Base-by-base conservation (phyloP, 345 rosid species). In the Salix arbutifolia region DNA sequence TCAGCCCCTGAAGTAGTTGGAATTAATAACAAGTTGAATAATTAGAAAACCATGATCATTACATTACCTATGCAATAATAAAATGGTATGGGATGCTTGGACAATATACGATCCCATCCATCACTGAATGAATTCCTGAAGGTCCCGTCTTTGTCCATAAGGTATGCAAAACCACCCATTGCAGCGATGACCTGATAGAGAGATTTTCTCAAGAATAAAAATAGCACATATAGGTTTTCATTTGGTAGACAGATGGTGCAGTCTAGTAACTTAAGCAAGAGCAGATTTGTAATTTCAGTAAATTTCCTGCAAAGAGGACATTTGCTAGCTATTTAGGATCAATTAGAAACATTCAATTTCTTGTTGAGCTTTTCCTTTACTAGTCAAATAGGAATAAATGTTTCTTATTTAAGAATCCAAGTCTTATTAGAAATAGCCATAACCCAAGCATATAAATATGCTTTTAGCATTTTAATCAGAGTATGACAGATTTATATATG, bases 61-160 rank as follows among this genome's bases (percentile, higher is more conserved):
- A 96, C 98, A 38, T 80, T 86, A 96, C 98, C 99, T 26, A 96
- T 89, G 84, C 98, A 93, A 70, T 96, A 96, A 76, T 90, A 96
- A 81, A 96, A 96, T 17, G 99, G 98, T 75, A 93, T 86, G 46
- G 99, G 99, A 86, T 91, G 98, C 71, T 87, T 96, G 11, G 98
- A 93, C 73, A 93, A 73, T 69, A 91, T 87, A 64, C 93, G 96
- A 83, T 96, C 98, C 99, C 97, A 96, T 56, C 93, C 90, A 85
- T 91, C 97, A 81, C 90, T 90, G 82, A 96, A 96, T 50, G 96
- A 96, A 77, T 96, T 91, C 64, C 96, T 88, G 75, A 96, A 96
- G 56, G 90, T 88, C 72, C 99, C 99, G 74, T 93, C 94, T 86
- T 91, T 93, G 82, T 93, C 98, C 97, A 96, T 89, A 58, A 93